These are phyloP conservation scores for Typha latifolia DNA, from an alignment of 176 grass and related monocot genomes.

Conservation along the genomic window DNA sequence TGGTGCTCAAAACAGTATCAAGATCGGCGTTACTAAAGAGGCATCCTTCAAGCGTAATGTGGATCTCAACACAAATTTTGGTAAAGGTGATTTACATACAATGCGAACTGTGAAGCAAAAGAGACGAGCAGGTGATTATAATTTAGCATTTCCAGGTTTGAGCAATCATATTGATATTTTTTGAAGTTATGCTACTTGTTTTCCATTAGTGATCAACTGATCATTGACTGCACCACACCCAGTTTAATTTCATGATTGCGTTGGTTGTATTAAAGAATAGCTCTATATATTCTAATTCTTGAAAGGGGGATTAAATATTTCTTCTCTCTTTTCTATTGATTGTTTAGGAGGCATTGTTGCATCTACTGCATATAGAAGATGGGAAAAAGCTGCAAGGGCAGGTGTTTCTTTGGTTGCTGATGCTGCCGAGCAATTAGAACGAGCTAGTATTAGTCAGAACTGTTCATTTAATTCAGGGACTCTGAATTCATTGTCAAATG, in stretches of 20 bases:
- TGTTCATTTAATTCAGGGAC: conserved; percentile 26
- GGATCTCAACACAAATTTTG: conserved; percentile 44
- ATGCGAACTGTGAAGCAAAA: conserved; percentile 82
- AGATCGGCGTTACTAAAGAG: conserved; percentile 51
- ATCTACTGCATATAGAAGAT: conserved; percentile 80
- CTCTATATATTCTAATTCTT: background rate
- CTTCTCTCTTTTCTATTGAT: background rate
- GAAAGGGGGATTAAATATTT: background rate
- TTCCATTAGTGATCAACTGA: no score
- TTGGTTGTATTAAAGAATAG: background rate
- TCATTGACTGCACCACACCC: background rate
- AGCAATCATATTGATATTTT: background rate
- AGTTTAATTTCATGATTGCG: background rate
- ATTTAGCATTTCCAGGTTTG: background rate
- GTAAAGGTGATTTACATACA: conserved; percentile 56
- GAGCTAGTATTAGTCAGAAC: conserved; percentile 18
- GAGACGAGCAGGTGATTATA: conserved; percentile 59
- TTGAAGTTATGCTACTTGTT: no score
- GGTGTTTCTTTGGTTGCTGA: conserved; percentile 99
- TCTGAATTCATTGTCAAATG: conserved; percentile 28
- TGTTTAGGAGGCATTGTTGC: conserved; percentile 45
- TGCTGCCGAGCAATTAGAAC: conserved; percentile 92
- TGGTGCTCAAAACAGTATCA: conserved; percentile 50
- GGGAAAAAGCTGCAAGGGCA: conserved; percentile 92
- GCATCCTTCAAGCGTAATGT: conserved; percentile 36